A percentile compares a stretch with the other conserved stretches of the same genome.
Conservation (phyloP, 106 monocot species). For the Alisma plantagoaquatica region DNA sequence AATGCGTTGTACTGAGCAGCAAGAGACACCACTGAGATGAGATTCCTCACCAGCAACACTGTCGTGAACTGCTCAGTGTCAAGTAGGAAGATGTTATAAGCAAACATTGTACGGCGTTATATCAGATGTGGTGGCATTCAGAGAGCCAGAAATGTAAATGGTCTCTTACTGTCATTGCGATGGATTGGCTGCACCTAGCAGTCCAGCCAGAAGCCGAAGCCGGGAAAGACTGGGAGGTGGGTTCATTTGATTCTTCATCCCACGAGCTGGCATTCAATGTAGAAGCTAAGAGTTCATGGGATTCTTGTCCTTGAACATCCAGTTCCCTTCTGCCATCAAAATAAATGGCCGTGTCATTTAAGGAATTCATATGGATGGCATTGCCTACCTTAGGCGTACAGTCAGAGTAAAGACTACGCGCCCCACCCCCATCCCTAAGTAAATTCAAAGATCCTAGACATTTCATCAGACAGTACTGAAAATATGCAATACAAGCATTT, state of each 20-base stretch:
- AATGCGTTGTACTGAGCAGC: slow-evolving; percentile 34
- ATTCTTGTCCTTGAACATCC: slow-evolving; percentile 35
- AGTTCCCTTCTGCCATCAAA: slow-evolving; percentile 35
- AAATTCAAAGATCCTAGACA: too few relatives aligned
- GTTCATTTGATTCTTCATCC: background rate
- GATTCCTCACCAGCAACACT: slow-evolving; percentile 33
- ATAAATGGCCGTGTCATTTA: too few relatives aligned
- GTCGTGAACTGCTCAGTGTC: slow-evolving; percentile 48
- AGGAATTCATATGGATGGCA: too few relatives aligned
- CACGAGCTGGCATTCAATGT: background rate
- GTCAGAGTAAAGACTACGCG: too few relatives aligned
- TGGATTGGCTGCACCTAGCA: slow-evolving; percentile 23
- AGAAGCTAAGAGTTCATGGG: slow-evolving; percentile 17
- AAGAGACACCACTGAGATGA: slow-evolving; percentile 23
- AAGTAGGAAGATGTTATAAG: background rate
- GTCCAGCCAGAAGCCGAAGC: slow-evolving; percentile 3
- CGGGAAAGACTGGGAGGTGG: slow-evolving; percentile 28
- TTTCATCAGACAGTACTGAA: too few relatives aligned
- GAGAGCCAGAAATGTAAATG: background rate
- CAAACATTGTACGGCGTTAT: background rate
- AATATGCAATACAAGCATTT: too few relatives aligned
- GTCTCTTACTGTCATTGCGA: slow-evolving; percentile 26
- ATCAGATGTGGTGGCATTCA: too few relatives aligned
- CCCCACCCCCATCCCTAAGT: too few relatives aligned
- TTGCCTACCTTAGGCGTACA: too few relatives aligned